Evolutionary conservation across 1,284 basidiomycete species (phyloP), one percentile per base, ranked within the genome.

Genomic region (Heterobasidion irregulare): DNA sequence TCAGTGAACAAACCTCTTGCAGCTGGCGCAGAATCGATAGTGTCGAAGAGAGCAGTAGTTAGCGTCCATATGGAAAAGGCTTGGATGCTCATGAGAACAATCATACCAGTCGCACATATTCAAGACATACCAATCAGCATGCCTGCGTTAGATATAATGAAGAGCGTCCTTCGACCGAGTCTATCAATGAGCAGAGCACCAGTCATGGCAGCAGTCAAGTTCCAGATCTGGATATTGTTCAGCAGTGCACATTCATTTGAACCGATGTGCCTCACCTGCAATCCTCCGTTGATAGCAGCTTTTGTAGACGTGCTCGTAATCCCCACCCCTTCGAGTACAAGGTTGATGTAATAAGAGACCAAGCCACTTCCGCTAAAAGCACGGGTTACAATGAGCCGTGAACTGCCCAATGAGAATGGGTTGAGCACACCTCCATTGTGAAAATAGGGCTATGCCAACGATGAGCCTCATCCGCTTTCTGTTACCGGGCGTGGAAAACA

Each of bases 311-410:
- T 74, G 36, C 72, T 67, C 0, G 65, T 70, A 47, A 84, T 76
- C 0, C 82, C 82, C 19, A 85, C 77, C 34, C 78, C 80, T 48
- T 83, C 75, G n/a, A 84, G 66, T 0, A 85, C 75, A 12, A 83
- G 70, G 58, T 83, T 79, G 59, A 85, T 82, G 62, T 86, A 86
- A 62, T 83, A 83, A 0, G 80, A 84, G 12, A 86, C 80, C 45
- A 88, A 69, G 47, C 83, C 84, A 62, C 86, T 84, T 0, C 80
- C 80, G 57, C 79, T 83, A 53, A 38, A 15, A 15, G 33, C 52
- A 35, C 26, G 50, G 19, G 26, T 38, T 35, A 18, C 9, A 33
- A 36, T 47, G 43, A 41, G 7, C 12, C 50, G 43, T 26, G 38
- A 18, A 52, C 15, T 16, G 26, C 34, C 18, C 15, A 43, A 45